These are phyloP conservation scores for Penicillium sp. DNA, from an alignment of 2,329 filamentous ascomycete genomes.

Conservation along the genomic window DNA sequence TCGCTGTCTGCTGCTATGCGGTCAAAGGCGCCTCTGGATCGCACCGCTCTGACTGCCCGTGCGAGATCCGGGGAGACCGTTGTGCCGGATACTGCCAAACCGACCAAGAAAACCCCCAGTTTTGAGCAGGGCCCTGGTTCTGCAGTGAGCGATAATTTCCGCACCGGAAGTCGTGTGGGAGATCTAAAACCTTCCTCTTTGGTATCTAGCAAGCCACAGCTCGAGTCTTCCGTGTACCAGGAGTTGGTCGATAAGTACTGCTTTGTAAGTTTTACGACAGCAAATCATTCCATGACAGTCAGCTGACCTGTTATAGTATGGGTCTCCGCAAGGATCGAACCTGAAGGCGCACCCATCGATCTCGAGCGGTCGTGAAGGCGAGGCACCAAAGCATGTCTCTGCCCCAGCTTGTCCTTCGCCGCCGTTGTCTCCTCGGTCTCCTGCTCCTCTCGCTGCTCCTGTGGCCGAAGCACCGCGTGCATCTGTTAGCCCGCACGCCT, in stretches of 20 bases:
- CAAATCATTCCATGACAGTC: neutral
- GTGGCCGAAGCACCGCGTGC: slow-evolving; percentile 12
- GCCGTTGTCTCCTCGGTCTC: slow-evolving; percentile 28
- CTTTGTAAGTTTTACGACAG: slow-evolving; percentile 80
- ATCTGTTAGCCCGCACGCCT: slow-evolving; percentile 17
- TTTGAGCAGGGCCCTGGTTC: slow-evolving; percentile 18
- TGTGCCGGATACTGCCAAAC: slow-evolving; percentile 10
- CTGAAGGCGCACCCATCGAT: slow-evolving; percentile 15
- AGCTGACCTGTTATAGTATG: slow-evolving; percentile 46
- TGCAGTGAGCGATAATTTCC: slow-evolving; percentile 20
- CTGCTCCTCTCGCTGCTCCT: slow-evolving; percentile 16
- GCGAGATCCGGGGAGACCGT: slow-evolving; percentile 52
- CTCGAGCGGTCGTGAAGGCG: slow-evolving; percentile 16
- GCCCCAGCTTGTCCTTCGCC: slow-evolving; percentile 25
- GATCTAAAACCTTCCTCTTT: slow-evolving; percentile 54
- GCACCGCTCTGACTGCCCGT: slow-evolving; percentile 56
- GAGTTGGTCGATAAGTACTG: slow-evolving; percentile 99
- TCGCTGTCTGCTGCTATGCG: slow-evolving; percentile 81
- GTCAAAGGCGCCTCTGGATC: slow-evolving; percentile 62
- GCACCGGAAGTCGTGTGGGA: slow-evolving; percentile 17
- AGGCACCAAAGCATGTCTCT: slow-evolving; percentile 12
- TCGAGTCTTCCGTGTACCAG: slow-evolving; percentile 88
- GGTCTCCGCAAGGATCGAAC: slow-evolving; percentile 46
- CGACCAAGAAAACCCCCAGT: slow-evolving; percentile 15
- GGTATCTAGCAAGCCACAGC: slow-evolving; percentile 63